Evolutionary conservation across 2,329 filamentous ascomycete genomes (phyloP).

Genomic region (Ceratocystis eucalypticola): DNA sequence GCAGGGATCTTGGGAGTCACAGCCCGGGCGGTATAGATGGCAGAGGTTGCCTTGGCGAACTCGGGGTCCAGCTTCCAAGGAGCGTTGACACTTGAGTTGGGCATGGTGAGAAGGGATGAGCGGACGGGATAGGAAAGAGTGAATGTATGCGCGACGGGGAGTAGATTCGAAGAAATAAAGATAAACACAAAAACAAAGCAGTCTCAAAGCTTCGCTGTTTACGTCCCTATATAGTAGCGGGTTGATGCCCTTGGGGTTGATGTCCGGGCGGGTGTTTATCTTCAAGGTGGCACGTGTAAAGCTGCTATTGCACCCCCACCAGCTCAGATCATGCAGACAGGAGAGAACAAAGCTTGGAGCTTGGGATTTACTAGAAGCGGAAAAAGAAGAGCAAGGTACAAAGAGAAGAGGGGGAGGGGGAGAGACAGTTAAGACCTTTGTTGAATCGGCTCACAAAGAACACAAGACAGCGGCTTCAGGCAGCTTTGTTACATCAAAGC

Average conservation of each 20-base stretch:
- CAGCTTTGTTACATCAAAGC: not conserved
- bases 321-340: not conserved
- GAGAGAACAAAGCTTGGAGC: not conserved
- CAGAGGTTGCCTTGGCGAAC: slow-evolving; percentile 1
- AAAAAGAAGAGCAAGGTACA: not conserved
- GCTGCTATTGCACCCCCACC: not conserved
- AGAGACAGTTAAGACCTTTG: not conserved
- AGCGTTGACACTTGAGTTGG: not conserved
- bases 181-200: not conserved
- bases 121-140: not conserved
- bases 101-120: not conserved
- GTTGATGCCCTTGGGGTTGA: not conserved
- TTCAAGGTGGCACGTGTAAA: not conserved
- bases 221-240: not conserved
- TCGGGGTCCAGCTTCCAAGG: slow-evolving; percentile 12
- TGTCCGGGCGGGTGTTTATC: not conserved
- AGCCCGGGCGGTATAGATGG: slow-evolving; percentile 9
- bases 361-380: not conserved
- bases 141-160: not conserved
- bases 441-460: not conserved
- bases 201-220: not conserved
- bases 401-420: not conserved
- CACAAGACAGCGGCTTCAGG: not conserved
- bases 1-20: slow-evolving; percentile 5
- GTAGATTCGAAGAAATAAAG: not conserved